Evolutionary conservation across 108 stramenopile species (phyloP), one percentile per base, ranked within the genome.

Genomic region (Nannochloropsis gaditana): DNA sequence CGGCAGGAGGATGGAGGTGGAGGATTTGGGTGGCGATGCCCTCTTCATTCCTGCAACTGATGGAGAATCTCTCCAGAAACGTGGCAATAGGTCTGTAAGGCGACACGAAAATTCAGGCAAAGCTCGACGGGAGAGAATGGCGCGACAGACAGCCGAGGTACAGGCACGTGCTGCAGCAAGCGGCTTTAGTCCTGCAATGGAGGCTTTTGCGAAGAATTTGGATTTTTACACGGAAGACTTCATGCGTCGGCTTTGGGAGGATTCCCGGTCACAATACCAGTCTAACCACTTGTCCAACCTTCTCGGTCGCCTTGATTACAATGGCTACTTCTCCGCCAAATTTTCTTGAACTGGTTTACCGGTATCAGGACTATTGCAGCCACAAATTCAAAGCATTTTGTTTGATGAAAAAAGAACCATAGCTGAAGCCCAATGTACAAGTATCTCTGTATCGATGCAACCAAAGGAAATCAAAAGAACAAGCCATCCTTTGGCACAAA

Each of bases 261-360:
- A 85, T 45, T 79, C 87, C 79, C 82, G 45, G 43, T n/a, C 86
- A 2, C 85, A 92, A 87, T 87, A 89, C 44, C 88, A 90, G 73
- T 87, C 90, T 11, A 42, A 4, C 80, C 91, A 92, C 82, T 84
- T 92, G 41, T 44, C 86, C 15, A 90, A 92, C n/a, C 90, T 92
- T 6, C 87, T 86, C 83, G 83, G 80, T 41, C 91, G 92, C 43
- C 90, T 92, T 15, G 92, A 92, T 83, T 92, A 88, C 89, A 92
- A 92, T 79, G 90, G 91, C 21, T 87, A 79, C 80, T 87, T 87
- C 43, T 31, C 44, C 41, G 84, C 50, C 17, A 45, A 84, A 9
- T 43, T 43, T 82, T 17, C 82, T 44, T 19, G 82, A 9, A 15
- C 43, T 15, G 21, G n/a, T 9, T 9, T 43, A 21, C 21, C 43